Percentiles rank a stretch among this genome's conserved stretches.
Evolutionary conservation across 257 asterid species (phyloP).

Genomic region (Fraxinus anomala): DNA sequence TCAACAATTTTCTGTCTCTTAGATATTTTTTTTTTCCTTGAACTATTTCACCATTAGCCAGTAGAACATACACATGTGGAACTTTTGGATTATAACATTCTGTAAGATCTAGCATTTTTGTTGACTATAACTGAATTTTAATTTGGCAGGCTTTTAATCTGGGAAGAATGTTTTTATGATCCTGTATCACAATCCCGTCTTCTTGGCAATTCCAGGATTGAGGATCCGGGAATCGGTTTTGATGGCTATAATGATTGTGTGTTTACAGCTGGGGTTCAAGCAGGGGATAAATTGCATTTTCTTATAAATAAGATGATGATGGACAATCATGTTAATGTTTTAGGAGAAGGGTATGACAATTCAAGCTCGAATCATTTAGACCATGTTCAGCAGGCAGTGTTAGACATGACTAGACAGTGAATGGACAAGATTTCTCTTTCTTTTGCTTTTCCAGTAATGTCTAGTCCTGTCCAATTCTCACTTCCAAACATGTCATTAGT

Average conservation of each 20-base stretch:
- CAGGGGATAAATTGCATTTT: constrained; percentile 48
- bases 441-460: not conserved
- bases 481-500: not conserved
- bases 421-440: not conserved
- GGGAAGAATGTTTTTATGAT: constrained; percentile 74
- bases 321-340: constrained; percentile 56
- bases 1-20: constrained; percentile 24
- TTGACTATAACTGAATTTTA: constrained; percentile 7
- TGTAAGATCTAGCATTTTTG: not conserved
- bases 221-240: constrained; percentile 33
- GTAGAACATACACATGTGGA: not conserved
- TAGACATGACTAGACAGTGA: not conserved
- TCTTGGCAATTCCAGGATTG: constrained; percentile 34
- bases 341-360: constrained; percentile 67
- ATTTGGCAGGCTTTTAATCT: constrained; percentile 62
- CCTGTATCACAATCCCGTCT: constrained; percentile 29
- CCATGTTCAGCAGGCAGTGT: not conserved
- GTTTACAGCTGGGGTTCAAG: constrained; percentile 33
- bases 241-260: constrained; percentile 35
- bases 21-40: constrained; percentile 32
- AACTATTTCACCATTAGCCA: constrained; percentile 17
- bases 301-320: constrained; percentile 72
- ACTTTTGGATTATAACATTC: constrained; percentile 13
- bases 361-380: not conserved
- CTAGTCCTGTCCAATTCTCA: not conserved